These are phyloP conservation scores for Arabidopsis arenosa DNA, from an alignment of 345 rosid species.

Conservation along the genomic window DNA sequence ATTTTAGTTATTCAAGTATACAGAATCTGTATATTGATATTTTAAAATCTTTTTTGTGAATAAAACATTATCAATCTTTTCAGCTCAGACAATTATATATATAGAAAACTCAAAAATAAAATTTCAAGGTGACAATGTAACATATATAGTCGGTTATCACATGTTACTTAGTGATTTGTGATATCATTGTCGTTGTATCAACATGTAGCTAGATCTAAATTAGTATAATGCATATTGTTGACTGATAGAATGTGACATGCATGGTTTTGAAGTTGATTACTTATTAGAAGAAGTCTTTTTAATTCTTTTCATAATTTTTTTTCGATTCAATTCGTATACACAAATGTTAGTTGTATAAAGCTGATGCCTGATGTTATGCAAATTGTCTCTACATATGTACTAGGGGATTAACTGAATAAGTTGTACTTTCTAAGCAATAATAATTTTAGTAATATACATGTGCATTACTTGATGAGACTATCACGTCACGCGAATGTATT, in stretches of 20 bases:
- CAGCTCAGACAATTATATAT: not conserved
- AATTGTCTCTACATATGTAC: not conserved
- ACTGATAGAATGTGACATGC: not conserved
- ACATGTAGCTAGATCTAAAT: not conserved
- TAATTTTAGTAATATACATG: constrained; percentile 9
- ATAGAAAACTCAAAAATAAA: not conserved
- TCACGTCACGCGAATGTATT: constrained; percentile 34
- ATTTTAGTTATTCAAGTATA: not conserved
- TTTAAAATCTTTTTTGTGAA: no score
- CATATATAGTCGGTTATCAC: not conserved
- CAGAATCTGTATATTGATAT: not conserved
- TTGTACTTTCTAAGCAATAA: constrained; percentile 32
- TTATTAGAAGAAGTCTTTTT: not conserved
- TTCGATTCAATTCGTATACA: not conserved
- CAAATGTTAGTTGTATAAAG: not conserved
- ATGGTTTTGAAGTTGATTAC: not conserved
- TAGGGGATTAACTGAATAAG: constrained; percentile 6
- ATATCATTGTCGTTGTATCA: not conserved
- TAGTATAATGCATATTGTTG: not conserved
- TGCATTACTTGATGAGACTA: constrained; percentile 31
- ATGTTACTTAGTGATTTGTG: not conserved
- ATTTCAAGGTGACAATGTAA: not conserved
- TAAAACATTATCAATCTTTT: not conserved
- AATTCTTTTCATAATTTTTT: no score
- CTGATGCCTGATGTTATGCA: not conserved